These are phyloP conservation scores for Urochloa ruziziensis DNA, from an alignment of 176 grass and related monocot species.

Conservation along the genomic window DNA sequence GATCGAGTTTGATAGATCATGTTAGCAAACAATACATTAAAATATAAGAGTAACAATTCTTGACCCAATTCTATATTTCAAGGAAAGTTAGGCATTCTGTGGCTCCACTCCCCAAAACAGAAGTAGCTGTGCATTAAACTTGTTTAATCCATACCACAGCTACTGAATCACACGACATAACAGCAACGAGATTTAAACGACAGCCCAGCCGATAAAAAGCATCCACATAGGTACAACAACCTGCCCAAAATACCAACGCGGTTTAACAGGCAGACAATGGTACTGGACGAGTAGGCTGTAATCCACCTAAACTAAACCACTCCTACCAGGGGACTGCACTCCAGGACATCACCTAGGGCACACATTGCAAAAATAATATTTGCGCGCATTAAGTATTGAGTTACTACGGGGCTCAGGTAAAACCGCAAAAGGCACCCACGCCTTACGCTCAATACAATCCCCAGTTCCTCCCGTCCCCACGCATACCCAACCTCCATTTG, in stretches of 20 bases:
- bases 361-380: background rate
- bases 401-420: background rate
- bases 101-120: background rate
- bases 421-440: background rate
- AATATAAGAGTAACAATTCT: background rate
- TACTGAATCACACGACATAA: background rate
- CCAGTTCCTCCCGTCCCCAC: background rate
- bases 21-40: background rate
- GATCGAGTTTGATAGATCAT: background rate
- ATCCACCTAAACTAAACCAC: too few relatives aligned
- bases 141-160: background rate
- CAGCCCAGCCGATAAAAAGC: background rate
- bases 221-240: too few relatives aligned
- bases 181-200: background rate
- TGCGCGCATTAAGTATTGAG: background rate
- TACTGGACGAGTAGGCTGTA: too few relatives aligned
- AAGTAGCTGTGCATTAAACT: background rate
- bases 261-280: too few relatives aligned
- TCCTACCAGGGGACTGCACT: too few relatives aligned
- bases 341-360: background rate
- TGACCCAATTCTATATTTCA: background rate
- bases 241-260: too few relatives aligned
- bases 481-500: background rate
- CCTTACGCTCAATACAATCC: background rate
- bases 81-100: background rate